These are phyloP conservation scores for Vitis riparia DNA, from an alignment of 164 flowering plant genomes.

Conservation along the genomic window DNA sequence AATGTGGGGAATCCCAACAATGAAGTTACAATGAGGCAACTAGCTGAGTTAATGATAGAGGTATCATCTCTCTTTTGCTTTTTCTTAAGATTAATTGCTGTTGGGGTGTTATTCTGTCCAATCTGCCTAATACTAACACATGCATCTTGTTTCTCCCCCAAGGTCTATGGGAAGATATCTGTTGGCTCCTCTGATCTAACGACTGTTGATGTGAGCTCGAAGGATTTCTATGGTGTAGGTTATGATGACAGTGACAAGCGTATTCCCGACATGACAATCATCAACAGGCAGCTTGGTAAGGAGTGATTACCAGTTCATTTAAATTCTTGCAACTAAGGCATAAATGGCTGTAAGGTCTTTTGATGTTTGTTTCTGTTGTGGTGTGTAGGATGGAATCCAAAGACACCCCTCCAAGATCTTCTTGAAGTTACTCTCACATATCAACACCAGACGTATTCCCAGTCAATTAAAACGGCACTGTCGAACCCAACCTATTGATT, in stretches of 20 bases:
- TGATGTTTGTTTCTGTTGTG: too few relatives aligned
- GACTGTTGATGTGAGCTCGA: constrained; percentile 86
- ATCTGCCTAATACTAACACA: not conserved
- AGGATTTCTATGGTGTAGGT: constrained; percentile 96
- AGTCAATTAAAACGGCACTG: constrained; percentile 12
- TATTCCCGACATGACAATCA: constrained; percentile 96
- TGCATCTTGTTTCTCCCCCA: not conserved
- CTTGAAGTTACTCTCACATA: constrained; percentile 13
- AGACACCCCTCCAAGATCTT: constrained; percentile 12
- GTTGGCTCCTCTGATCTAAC: constrained; percentile 74
- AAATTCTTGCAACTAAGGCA: not conserved
- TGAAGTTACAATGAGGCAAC: constrained; percentile 91
- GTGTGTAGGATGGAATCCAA: constrained; percentile 19
- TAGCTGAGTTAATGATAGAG: constrained; percentile 91
- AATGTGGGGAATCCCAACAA: constrained; percentile 92
- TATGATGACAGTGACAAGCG: constrained; percentile 97
- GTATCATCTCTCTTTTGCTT: constrained; percentile 22
- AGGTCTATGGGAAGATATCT: constrained; percentile 87
- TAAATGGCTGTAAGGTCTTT: not conserved
- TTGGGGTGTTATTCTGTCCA: not conserved
- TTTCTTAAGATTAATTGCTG: not conserved
- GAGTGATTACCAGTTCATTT: not conserved
- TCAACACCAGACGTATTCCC: constrained; percentile 12
- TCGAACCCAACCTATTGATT: constrained; percentile 7
- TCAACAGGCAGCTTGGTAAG: constrained; percentile 86